Evolutionary conservation across 2,329 filamentous ascomycete species (phyloP), one percentile per base, ranked within the genome.

Genomic region (Exserohilum rostratum): DNA sequence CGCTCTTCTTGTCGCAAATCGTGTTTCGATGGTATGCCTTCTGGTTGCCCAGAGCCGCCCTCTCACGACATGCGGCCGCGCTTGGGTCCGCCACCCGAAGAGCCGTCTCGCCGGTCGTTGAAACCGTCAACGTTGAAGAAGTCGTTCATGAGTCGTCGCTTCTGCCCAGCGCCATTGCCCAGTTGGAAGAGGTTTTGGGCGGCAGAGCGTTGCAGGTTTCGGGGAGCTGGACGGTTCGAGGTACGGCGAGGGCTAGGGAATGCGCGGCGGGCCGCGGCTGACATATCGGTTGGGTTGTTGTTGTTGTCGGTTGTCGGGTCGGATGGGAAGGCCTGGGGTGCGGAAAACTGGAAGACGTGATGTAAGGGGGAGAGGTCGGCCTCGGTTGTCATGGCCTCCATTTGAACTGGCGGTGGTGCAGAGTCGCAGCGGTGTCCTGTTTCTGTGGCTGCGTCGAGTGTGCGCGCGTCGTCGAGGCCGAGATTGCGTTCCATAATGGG

Each of bases 61-160:
- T 44, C 50, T 30, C 25, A 42, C 39, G 70, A 68, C 66, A 73
- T 75, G 20, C 73, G 71, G 20, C 75, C 73, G 35, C 73, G 64
- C 67, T 77, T 78, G 0, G 70, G 62, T n/a, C 74, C 75, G 3
- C 74, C 75, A 3, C 74, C 75, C 1, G 68, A 73, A 12, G 63
- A 60, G 12, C 63, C 67, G 51, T 90, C 88, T 68, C 88, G 88
- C 38, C 84, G 64, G 45, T 76, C 84, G 55, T 83, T 80, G 46
- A 89, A 72, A 60, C 85, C 86, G 48, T 85, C 85, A 6, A 90
- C 78, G 67, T 91, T 89, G 69, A 92, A 92, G 49, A 91, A 87
- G 67, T 93, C 90, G 20, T 86, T 85, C 66, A 90, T 83, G 63
- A 90, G 82, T 65, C 89, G 85, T 37, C 90, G 83, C 74, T 93